A percentile compares a stretch with the other conserved stretches of the same genome.
Conservation (phyloP, 202 grass and related monocot genomes). For the Brachypodium distachyon region DNA sequence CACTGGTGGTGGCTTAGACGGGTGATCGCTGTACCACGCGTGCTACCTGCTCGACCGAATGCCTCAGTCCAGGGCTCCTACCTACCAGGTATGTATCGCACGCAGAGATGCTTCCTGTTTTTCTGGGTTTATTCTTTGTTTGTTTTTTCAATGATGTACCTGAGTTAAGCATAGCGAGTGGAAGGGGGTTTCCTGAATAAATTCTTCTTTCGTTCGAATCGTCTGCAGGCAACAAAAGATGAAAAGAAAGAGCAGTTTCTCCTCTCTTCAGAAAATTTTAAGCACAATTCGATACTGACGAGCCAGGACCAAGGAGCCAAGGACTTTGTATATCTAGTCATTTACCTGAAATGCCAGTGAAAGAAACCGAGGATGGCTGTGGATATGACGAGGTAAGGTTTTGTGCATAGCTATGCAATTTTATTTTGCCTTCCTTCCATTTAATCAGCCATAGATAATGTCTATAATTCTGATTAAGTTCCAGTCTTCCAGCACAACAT, state of each 20-base stretch:
- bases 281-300: background rate
- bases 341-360: background rate
- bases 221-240: too few relatives aligned
- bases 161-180: background rate
- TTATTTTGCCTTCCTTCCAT: background rate
- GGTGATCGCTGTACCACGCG: background rate
- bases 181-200: background rate
- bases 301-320: background rate
- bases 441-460: background rate
- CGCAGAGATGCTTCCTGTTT: background rate
- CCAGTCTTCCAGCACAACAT: background rate
- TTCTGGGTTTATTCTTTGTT: background rate
- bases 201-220: too few relatives aligned
- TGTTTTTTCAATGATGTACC: background rate
- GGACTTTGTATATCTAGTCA: background rate
- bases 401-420: background rate
- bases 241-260: too few relatives aligned
- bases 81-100: background rate
- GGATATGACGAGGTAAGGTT: background rate
- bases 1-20: background rate
- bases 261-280: too few relatives aligned
- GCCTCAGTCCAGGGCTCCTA: background rate
- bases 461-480: background rate
- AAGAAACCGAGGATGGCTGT: background rate
- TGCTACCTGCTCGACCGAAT: slow-evolving; percentile 7